Evolutionary conservation across 768 basidiomycete species (phyloP).

Genomic region (Auriscalpium microsporum): DNA sequence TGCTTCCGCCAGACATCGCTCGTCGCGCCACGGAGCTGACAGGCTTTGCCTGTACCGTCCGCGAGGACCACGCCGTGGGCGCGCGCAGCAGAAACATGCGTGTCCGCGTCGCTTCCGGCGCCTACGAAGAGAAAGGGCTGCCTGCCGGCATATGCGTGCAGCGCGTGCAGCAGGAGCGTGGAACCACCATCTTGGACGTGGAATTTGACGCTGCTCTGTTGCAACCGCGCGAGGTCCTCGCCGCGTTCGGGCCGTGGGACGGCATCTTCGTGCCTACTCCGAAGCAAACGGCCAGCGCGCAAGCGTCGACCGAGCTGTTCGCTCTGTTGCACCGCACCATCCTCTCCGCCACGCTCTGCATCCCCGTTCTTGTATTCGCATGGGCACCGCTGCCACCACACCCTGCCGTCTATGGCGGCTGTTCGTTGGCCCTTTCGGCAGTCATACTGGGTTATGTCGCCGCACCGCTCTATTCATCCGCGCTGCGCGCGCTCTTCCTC

Average conservation of each 20-base stretch:
- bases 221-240: slow-evolving; percentile 27
- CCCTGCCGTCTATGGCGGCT: slow-evolving; percentile 26
- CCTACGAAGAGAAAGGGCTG: not conserved
- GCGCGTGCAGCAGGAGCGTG: not conserved
- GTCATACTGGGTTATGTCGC: slow-evolving; percentile 29
- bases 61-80: not conserved
- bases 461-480: slow-evolving; percentile 28
- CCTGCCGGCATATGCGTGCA: slow-evolving; percentile 3
- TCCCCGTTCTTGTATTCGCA: slow-evolving; percentile 35
- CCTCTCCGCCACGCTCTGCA: slow-evolving; percentile 24
- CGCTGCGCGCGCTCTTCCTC: slow-evolving; percentile 28
- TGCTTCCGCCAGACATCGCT: slow-evolving; percentile 3
- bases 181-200: slow-evolving; percentile 1
- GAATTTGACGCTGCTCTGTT: slow-evolving; percentile 20
- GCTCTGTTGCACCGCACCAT: slow-evolving; percentile 24
- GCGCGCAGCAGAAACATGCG: slow-evolving; percentile 6
- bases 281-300: slow-evolving; percentile 16
- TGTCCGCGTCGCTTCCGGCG: not conserved
- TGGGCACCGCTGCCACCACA: slow-evolving; percentile 31
- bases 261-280: slow-evolving; percentile 20
- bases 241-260: slow-evolving; percentile 14
- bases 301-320: slow-evolving; percentile 25
- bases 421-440: slow-evolving; percentile 31
- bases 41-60: slow-evolving; percentile 2
- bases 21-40: slow-evolving; percentile 4